phyloP scores from a whole-genome alignment of 2,329 filamentous ascomycete species.

The Dothideomycetes sp. region DNA sequence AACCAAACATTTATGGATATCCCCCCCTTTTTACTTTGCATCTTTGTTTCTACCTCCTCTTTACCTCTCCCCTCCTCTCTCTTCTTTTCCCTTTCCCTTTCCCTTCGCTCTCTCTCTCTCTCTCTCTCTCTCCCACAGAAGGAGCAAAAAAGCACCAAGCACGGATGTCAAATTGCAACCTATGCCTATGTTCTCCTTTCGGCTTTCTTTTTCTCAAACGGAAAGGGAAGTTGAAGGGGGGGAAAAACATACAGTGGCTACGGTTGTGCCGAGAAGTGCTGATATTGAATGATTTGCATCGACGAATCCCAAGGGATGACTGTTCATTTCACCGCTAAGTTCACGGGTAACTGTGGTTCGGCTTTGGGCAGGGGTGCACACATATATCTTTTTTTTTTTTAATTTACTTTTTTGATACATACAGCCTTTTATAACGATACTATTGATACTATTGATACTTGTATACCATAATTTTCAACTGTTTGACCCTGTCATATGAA shows the following conservation, averaged over 20 bases:
- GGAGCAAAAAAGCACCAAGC: no score
- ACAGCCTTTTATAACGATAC: no score
- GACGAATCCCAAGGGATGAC: constrained; percentile 21
- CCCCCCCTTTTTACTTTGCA: constrained; percentile 2
- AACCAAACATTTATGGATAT: constrained; percentile 12
- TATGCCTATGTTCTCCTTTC: no score
- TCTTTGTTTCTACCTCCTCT: background rate
- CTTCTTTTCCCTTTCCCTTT: background rate
- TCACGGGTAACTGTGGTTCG: constrained; percentile 2
- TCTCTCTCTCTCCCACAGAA: background rate
- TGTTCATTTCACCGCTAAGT: constrained; percentile 10
- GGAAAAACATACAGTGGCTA: constrained; percentile 74
- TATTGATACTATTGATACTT: no score
- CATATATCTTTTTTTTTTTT: constrained; percentile 12
- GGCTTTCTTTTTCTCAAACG: no score
- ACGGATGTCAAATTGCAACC: constrained; percentile 99
- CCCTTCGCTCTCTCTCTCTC: background rate
- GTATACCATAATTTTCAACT: no score
- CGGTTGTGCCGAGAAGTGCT: constrained; percentile 99
- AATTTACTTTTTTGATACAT: no score
- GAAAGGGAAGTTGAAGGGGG: no score
- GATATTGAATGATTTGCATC: constrained; percentile 44
- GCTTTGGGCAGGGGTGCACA: constrained; percentile 20
- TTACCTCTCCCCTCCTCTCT: background rate
- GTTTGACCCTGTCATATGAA: no score